phyloP scores from a whole-genome alignment of 192 early-diverging fungal species.

The Funneliformis mosseae region DNA sequence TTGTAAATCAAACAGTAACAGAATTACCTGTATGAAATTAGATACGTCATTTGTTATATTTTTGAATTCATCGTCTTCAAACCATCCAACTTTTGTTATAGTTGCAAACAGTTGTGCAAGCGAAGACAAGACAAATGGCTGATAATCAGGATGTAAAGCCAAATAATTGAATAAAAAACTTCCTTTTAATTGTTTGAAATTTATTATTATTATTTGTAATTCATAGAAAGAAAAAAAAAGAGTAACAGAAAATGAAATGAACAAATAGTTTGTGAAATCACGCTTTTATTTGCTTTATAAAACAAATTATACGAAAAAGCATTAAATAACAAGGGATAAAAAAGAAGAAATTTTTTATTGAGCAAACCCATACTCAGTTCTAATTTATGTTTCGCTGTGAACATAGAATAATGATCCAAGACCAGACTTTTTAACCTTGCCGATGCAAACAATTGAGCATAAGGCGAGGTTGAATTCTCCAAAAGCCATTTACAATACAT shows the following conservation, averaged over 20 bases:
- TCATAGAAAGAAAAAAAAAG: neutral
- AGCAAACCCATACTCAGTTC: conserved; percentile 53
- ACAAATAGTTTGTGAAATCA: conserved; percentile 33
- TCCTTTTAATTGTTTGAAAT: conserved; percentile 42
- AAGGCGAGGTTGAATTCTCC: conserved; percentile 64
- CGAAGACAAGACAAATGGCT: conserved; percentile 59
- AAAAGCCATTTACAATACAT: conserved; percentile 59
- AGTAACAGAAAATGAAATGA: conserved; percentile 18
- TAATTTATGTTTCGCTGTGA: conserved; percentile 51
- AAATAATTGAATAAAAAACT: conserved; percentile 64
- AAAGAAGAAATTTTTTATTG: neutral
- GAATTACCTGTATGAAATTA: conserved; percentile 60
- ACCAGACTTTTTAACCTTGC: conserved; percentile 61
- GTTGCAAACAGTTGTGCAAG: conserved; percentile 64
- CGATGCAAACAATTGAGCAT: conserved; percentile 68
- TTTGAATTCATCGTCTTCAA: conserved; percentile 69
- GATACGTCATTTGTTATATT: conserved; percentile 54
- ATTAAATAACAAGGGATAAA: neutral
- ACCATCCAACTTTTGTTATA: conserved; percentile 73
- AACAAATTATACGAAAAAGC: conserved; percentile 39
- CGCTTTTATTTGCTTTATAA: conserved; percentile 37
- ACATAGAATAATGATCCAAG: conserved; percentile 58
- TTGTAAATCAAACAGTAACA: neutral
- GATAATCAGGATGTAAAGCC: conserved; percentile 55
- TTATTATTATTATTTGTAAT: conserved; percentile 13